Evolutionary conservation across 2,329 filamentous ascomycete genomes (phyloP).

Genomic region (Moelleriella libera): DNA sequence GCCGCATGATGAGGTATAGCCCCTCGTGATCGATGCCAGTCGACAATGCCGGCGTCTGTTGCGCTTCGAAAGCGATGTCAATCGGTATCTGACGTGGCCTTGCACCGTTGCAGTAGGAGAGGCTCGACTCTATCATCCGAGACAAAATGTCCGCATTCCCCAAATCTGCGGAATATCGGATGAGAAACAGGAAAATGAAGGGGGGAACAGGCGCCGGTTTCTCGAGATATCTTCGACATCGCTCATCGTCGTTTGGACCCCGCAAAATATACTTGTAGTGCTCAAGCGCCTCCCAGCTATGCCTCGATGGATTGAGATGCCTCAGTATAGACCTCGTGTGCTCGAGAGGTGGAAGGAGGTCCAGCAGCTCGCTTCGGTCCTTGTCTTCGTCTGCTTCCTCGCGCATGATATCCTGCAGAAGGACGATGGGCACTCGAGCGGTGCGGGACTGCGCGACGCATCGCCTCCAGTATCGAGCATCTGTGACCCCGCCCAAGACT

Average conservation of each 20-base stretch:
- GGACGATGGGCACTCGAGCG: slow-evolving; percentile 13
- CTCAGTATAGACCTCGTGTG: slow-evolving; percentile 11
- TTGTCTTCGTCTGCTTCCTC: slow-evolving; percentile 7
- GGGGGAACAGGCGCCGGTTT: slow-evolving; percentile 10
- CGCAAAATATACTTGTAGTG: slow-evolving; percentile 15
- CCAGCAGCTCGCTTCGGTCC: slow-evolving; percentile 7
- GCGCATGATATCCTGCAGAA: slow-evolving; percentile 17
- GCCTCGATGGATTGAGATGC: slow-evolving; percentile 8
- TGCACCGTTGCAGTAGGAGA: slow-evolving; percentile 5
- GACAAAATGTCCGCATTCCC: slow-evolving; percentile 10
- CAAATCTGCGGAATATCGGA: slow-evolving; percentile 13
- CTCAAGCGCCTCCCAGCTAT: slow-evolving; percentile 9
- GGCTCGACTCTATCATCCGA: slow-evolving; percentile 13
- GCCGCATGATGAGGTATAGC: slow-evolving; percentile 11
- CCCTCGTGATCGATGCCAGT: slow-evolving; percentile 8
- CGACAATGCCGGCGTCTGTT: neutral
- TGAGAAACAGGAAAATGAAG: slow-evolving; percentile 17
- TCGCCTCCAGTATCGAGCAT: slow-evolving; percentile 7
- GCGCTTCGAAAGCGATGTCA: neutral
- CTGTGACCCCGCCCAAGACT: slow-evolving; percentile 4
- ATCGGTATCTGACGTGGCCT: no score
- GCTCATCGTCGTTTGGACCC: slow-evolving; percentile 15
- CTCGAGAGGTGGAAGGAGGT: slow-evolving; percentile 11
- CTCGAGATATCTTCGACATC: slow-evolving; percentile 16
- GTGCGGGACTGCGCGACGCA: slow-evolving; percentile 12